Evolutionary conservation across 2,329 filamentous ascomycete species (phyloP), one percentile per base, ranked within the genome.

Genomic region (Diplodia seriata): DNA sequence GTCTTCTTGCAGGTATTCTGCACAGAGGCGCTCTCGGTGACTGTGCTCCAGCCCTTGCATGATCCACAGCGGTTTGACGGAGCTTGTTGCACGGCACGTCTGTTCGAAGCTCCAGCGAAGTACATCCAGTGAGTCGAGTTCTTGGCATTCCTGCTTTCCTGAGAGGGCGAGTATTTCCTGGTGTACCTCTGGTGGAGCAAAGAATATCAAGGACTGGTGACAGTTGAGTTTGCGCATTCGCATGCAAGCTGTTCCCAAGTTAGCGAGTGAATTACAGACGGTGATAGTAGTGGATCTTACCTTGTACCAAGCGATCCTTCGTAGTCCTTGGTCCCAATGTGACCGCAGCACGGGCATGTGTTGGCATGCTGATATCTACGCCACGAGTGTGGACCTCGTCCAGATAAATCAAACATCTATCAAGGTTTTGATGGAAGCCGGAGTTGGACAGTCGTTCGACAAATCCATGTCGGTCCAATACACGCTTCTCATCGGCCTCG

Each of bases 341-440:
- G 0, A 93, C 87, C 0, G 87, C 87, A 0, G 90, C 91, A 0
- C 86, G 80, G 70, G 89, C 89, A 14, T 83, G 4, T 0, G 68
- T 67, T 0, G 89, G 90, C 0, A 92, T 76, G 40, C 84, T 85
- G 0, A 93, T 73, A 70, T 94, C 90, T 0, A 85, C 92, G 0
- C 91, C 90, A 69, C 90, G 77, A 0, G 90, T 91, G 69, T 93
- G 90, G 0, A 85, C 84, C 68, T 93, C 87, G 61, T 93, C 90
- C 0, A 94, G 80, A 66, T 89, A 93, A 0, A 93, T 81, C 0
- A 91, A 74, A 67, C 90, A 93, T 0, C 70, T 71, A 7, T 87
- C 85, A 0, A 90, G 76, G 5, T 88, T 83, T 0, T 82, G 79
- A 0, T 79, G 76, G 71, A 86, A 92, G 0, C 88, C 83, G 0